Percentiles rank a stretch among this genome's conserved stretches.
Evolutionary conservation across 257 asterid genomes (phyloP).

Genomic region (Eustoma russellianum): DNA sequence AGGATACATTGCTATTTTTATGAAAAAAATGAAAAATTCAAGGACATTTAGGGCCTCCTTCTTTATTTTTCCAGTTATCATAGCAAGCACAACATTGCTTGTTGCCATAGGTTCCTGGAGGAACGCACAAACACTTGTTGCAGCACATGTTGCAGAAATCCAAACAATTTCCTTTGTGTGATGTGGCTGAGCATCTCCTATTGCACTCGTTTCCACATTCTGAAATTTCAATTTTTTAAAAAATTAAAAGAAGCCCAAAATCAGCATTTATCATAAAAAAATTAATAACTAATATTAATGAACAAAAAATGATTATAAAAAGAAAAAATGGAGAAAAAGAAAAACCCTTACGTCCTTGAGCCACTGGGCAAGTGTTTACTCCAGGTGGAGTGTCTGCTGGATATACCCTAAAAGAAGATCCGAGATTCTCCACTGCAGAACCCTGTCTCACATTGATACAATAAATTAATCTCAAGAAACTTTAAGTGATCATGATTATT

Average conservation of each 20-base stretch:
- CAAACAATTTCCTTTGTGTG: slow-evolving; percentile 8
- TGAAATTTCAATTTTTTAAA: neutral
- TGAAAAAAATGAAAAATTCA: neutral
- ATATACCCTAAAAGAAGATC: too few relatives aligned
- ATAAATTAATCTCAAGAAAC: too few relatives aligned
- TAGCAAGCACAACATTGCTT: slow-evolving; percentile 18
- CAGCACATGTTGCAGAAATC: slow-evolving; percentile 15
- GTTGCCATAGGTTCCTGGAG: slow-evolving; percentile 15
- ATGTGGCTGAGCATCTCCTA: slow-evolving; percentile 14
- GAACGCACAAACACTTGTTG: slow-evolving; percentile 10
- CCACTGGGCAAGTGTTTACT: slow-evolving; percentile 15
- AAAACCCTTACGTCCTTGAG: neutral
- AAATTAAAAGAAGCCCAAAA: too few relatives aligned
- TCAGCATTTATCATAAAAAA: neutral
- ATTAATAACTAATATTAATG: neutral
- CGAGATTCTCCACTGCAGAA: too few relatives aligned
- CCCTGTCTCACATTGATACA: too few relatives aligned
- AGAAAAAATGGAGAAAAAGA: neutral
- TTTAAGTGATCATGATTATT: too few relatives aligned
- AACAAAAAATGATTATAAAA: neutral
- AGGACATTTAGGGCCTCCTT: slow-evolving; percentile 24
- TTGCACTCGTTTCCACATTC: slow-evolving; percentile 15
- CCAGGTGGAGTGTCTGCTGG: slow-evolving; percentile 4
- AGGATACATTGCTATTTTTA: too few relatives aligned
- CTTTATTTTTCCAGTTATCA: slow-evolving; percentile 10